Conservation (phyloP, 352 stramenopile species). For the Peronosclerospora sorghi region DNA sequence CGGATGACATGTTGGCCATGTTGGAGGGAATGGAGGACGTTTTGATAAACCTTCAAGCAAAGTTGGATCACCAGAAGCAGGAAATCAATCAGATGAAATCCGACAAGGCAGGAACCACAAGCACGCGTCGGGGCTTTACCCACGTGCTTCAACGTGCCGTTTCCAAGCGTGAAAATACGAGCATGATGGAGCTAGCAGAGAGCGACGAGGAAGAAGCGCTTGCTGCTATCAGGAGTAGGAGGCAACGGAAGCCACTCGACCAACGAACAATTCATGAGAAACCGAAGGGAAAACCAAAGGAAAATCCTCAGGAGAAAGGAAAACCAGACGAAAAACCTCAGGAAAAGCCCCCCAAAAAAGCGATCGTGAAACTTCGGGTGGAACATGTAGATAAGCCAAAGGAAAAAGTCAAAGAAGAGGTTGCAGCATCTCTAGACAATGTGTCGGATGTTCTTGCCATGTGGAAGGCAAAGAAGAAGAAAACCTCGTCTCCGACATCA, state of each 20-base stretch:
- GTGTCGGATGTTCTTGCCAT: conserved; percentile 36
- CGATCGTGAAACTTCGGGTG: neutral
- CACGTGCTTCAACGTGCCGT: conserved; percentile 20
- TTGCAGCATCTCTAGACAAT: conserved; percentile 15
- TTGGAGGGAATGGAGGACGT: conserved; percentile 40
- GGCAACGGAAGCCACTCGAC: conserved; percentile 12
- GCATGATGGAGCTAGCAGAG: conserved; percentile 16
- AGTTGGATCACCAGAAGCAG: conserved; percentile 37
- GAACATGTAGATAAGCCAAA: conserved; percentile 2
- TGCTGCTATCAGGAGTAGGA: conserved; percentile 17
- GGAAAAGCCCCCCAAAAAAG: neutral
- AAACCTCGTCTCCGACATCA: conserved; percentile 4
- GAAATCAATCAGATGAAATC: conserved; percentile 22
- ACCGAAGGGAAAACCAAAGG: neutral
- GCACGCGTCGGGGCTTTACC: conserved; percentile 15
- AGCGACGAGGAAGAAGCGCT: conserved; percentile 18
- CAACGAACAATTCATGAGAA: conserved; percentile 10
- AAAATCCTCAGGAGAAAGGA: neutral
- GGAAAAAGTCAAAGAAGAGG: conserved; percentile 9
- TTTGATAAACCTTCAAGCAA: conserved; percentile 41
- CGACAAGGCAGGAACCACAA: conserved; percentile 11
- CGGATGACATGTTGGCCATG: conserved; percentile 26
- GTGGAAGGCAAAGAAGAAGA: conserved; percentile 36
- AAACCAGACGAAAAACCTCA: conserved; percentile 1
- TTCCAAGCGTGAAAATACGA: conserved; percentile 12